phyloP scores from a whole-genome alignment of 768 basidiomycete species.

The Xerocomellus dryophilus region DNA sequence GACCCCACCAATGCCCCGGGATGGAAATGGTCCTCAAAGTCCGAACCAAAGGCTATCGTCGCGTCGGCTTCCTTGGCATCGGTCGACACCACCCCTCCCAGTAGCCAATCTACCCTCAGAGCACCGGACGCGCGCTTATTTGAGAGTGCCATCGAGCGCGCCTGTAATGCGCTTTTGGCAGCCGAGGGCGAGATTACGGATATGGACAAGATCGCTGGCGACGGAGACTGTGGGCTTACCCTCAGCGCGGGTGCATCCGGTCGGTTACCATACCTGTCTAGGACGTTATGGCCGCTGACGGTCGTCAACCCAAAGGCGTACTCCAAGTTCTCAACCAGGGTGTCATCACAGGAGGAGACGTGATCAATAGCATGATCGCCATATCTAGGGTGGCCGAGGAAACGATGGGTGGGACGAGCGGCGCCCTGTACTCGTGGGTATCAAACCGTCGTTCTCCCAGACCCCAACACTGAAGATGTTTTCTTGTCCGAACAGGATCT shows the following conservation, averaged over 20 bases:
- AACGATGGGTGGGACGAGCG: conserved; percentile 88
- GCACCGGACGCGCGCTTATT: conserved; percentile 52
- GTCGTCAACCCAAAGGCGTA: conserved; percentile 43
- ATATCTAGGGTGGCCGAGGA: conserved; percentile 78
- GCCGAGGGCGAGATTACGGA: conserved; percentile 88
- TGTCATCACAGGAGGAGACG: conserved; percentile 57
- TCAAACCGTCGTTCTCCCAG: background rate
- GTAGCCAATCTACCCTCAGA: conserved; percentile 21
- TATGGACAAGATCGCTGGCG: conserved; percentile 90
- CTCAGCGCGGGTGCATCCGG: conserved; percentile 75
- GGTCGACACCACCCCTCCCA: conserved; percentile 2
- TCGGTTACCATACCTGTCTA: conserved; percentile 22
- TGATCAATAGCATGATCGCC: conserved; percentile 60
- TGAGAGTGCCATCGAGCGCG: conserved; percentile 50
- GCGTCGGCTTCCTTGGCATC: conserved; percentile 13
- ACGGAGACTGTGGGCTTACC: conserved; percentile 76
- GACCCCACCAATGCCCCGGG: conserved; percentile 68
- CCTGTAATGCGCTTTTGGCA: conserved; percentile 62
- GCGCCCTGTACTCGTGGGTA: conserved; percentile 85
- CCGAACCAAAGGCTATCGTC: conserved; percentile 34
- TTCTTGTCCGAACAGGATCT: conserved; percentile 55
- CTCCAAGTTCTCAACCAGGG: conserved; percentile 55
- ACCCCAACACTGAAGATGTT: background rate
- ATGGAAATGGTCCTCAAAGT: conserved; percentile 74
- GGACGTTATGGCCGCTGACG: background rate